Percentiles rank a stretch among this genome's conserved stretches.
phyloP scores from a whole-genome alignment of 176 grass and related monocot genomes.

The Secale cereale region DNA sequence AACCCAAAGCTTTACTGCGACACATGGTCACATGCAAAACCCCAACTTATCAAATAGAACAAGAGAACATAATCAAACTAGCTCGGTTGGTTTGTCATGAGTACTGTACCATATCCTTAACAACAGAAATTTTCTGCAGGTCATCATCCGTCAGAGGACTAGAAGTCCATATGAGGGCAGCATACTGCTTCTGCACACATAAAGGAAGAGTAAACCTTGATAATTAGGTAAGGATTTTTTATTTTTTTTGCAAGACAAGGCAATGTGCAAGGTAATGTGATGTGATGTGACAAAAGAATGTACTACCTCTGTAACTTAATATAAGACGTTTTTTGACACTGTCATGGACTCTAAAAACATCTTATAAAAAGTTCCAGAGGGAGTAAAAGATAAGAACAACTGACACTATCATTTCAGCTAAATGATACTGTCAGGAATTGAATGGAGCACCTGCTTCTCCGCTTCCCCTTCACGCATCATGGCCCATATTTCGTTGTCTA shows the following conservation, averaged over 20 bases:
- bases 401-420: constrained; percentile 8
- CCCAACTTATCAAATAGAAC: not conserved
- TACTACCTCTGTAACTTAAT: no score
- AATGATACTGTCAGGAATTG: not conserved
- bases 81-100: not conserved
- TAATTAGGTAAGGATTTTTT: not conserved
- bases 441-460: constrained; percentile 74
- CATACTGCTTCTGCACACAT: constrained; percentile 72
- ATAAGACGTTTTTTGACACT: no score
- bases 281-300: not conserved
- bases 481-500: constrained; percentile 72
- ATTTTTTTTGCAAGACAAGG: not conserved
- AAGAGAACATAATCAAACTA: not conserved
- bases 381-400: not conserved
- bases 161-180: constrained; percentile 93
- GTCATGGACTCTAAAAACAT: no score
- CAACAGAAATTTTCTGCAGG: constrained; percentile 47
- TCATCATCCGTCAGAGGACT: constrained; percentile 57
- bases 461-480: constrained; percentile 98
- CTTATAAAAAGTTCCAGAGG: no score
- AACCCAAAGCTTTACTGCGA: not conserved
- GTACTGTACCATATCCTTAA: constrained; percentile 58
- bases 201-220: constrained; percentile 7
- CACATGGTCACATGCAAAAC: not conserved
- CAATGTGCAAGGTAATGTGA: not conserved